Base-by-base conservation (phyloP, 2,329 filamentous ascomycete species). In the Verticillium longisporum region DNA sequence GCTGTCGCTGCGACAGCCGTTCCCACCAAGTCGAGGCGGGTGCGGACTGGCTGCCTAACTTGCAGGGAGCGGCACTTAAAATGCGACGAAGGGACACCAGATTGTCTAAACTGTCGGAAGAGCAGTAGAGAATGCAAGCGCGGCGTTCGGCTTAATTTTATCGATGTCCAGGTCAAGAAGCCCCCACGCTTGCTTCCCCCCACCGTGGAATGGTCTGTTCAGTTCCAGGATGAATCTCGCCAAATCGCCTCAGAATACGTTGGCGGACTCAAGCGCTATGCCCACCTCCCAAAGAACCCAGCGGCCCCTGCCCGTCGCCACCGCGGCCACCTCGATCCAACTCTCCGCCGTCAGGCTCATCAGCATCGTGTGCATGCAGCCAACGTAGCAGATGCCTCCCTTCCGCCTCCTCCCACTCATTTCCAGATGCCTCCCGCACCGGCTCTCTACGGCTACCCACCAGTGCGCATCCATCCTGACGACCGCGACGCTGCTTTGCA, bases 31-130 rank as follows among this genome's bases (percentile, higher is more conserved):
- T 87, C 91, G n/a, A 94, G 89, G 75, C 83, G 93, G 65, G 92
- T 96, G 18, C 87, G 94, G 56, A 97, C 93, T 3, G 93, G 93
- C 41, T 97, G 93, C 72, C 77, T 97, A 66, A 97, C 93, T 2
- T 97, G 93, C 74, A 83, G 93, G 67, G 90, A 96, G 73, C 82
- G 92, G 56, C 93, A 97, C 78, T 79, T 97, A 58, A 97, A 97
- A 74, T 97, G 93, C 73, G 93, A 97, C 70, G 92, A 96, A 73
- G 88, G 81, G 5, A 68, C 75, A 4, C 83, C 83, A 6, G 77
- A 81, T 36, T 86, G 83, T 65, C 80, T 89, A 68, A 97, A 97
- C 70, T 97, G 94, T 75, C 85, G 86, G 62, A 97, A 96, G 76
- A 95, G 93, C 59, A 93, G 87, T 69, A 83, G 94, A 58, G 80